Conservation (phyloP, 176 grass and related monocot genomes). For the Juncus inflexus region DNA sequence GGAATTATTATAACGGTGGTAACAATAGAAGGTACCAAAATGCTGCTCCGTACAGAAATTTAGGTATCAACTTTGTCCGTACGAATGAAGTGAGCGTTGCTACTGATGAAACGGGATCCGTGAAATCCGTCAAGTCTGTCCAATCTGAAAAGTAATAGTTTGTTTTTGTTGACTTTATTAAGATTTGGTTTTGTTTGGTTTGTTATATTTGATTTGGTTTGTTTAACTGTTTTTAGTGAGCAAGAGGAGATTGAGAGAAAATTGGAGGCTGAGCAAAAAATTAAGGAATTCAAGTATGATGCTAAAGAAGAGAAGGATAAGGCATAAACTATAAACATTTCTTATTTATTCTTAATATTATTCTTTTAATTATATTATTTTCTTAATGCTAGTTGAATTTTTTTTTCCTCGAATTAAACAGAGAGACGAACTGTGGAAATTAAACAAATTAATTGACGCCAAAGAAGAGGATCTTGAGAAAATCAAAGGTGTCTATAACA, state of each 20-base stretch:
- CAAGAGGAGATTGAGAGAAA: too few species aligned
- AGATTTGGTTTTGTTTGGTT: not conserved
- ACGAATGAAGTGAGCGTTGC: slow-evolving; percentile 3
- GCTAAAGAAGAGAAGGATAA: not conserved
- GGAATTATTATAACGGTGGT: not conserved
- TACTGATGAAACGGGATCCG: not conserved
- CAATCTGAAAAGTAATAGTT: slow-evolving; percentile 5
- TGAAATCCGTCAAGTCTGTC: not conserved
- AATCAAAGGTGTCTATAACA: not conserved
- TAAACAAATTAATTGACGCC: not conserved
- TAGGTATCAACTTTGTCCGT: not conserved
- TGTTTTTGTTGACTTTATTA: not conserved
- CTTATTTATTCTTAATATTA: not conserved
- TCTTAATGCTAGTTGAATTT: not conserved
- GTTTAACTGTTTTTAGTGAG: slow-evolving; percentile 13
- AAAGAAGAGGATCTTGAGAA: not conserved
- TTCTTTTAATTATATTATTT: not conserved
- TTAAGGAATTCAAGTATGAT: slow-evolving; percentile 7
- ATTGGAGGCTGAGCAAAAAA: slow-evolving; percentile 6
- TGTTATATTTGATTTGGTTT: not conserved
- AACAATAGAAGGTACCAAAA: slow-evolving; percentile 7
- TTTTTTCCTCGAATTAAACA: not conserved
- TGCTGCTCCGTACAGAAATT: not conserved
- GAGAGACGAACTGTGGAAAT: not conserved
- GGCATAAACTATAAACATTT: not conserved